Evolutionary conservation across 306 rosid species (phyloP), one percentile per base, ranked within the genome.

Genomic region (Canavalia ensiformis): DNA sequence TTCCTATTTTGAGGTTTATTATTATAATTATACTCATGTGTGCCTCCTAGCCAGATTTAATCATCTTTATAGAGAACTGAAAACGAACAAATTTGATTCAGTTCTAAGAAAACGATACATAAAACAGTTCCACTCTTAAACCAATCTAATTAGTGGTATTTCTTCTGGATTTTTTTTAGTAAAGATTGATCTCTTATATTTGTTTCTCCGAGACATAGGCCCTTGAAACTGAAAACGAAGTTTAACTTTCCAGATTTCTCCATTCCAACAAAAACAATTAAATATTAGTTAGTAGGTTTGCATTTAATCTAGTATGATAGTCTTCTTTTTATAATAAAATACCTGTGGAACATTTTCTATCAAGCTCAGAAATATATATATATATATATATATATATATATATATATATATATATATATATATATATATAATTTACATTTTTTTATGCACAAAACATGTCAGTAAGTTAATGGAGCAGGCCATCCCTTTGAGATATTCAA

Each of bases 151-250:
- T 2, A 0, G 74, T 69, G 79, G 13, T 57, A 39, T 77, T 77
- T 83, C 42, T 39, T 78, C 65, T 55, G 28, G 10, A 73, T 72
- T 83, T 54, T 63, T 44, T 44, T 12, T 5, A 44, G 25, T 18
- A 56, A 55, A 78, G 65, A 11, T 70, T 76, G 55, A 2, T 49
- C 31, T 34, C 8, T 67, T 55, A 50, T 50, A 42, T 69, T 77
- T 83, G 63, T 63, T 83, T 42, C 82, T 62, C 56, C 83, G 34
- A 60, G 79, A 62, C 79, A 77, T 54, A 25, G 63, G n/a, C 74
- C 68, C 50, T 75, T 68, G 77, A 18, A 30, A 37, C 57, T 37
- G 56, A 47, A 68, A 55, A 45, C 30, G 18, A 47, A 49, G 39
- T 50, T 41, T 77, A 49, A 37, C 50, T 77, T 77, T 50, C 63